Base-by-base conservation (phyloP, 225 moss, liverwort and hornwort species). In the Pleurozium schreberi region DNA sequence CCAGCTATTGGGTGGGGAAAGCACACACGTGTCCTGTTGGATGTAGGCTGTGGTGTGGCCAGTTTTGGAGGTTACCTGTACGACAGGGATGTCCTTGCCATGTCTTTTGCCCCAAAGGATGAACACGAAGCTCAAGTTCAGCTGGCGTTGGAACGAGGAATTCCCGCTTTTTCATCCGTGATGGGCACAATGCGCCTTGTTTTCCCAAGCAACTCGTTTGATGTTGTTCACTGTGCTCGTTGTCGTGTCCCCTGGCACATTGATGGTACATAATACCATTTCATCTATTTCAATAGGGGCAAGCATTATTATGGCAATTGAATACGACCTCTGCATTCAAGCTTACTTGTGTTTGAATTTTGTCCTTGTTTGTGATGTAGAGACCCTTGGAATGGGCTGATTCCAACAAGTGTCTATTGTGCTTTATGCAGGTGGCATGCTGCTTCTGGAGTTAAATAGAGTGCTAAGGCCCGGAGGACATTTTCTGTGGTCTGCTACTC, bases 81-180 rank as follows among this genome's bases (percentile, higher is more conserved):
- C 86, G 97, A 97, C n/a, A 95, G 91, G 88, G 92, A 95, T 90
- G 97, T 92, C 7, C 93, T 97, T 61, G 93, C 96, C n/a, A 95
- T 98, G 97, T 98, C 97, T 52, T 97, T 97, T 93, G 97, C 97
- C 20, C 98, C 97, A 8, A 98, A 96, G 91, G 96, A 98, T 90
- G 98, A 98, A 84, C 98, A 98, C 75, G 95, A 98, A 89, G 98
- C 98, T 66, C 97, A 98, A 93, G 94, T 98, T 66, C 97, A 98
- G 90, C 90, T 98, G 91, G 98, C 98, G 30, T 88, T 97, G 67
- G 97, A 98, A 76, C 94, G 97, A 83, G 96, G 98, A 47, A 95
- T 98, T 84, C 96, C 96, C 60, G 97, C 91, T 57, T 90, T 98
- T 73, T 91, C 95, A 81, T 96, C 97, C 31, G 96, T 98, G 84